Conservation (phyloP, 129 eudicot species). For the Saposhnikovia divaricata region DNA sequence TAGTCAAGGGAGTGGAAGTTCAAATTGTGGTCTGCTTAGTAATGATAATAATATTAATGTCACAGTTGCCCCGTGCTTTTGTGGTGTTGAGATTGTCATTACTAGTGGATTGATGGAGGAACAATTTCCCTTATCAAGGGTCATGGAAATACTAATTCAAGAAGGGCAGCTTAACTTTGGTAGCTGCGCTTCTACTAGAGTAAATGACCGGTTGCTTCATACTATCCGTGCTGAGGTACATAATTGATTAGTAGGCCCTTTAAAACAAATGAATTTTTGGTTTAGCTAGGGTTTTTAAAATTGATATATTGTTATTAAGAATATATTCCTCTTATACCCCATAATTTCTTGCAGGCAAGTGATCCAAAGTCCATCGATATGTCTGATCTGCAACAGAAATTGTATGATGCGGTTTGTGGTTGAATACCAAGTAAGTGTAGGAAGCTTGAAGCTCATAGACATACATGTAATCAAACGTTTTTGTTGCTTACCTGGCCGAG, state of each 20-base stretch:
- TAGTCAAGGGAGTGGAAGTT: conserved; percentile 2
- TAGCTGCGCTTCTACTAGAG: conserved; percentile 27
- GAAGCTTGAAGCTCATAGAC: not conserved
- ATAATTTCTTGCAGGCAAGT: conserved; percentile 18
- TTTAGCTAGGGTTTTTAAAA: not conserved
- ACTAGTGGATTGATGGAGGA: conserved; percentile 19
- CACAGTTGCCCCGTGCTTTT: conserved; percentile 11
- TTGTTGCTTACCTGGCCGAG: not conserved
- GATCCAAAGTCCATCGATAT: conserved; percentile 21
- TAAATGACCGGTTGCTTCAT: conserved; percentile 22
- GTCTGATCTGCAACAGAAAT: conserved; percentile 26
- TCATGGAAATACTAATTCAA: conserved; percentile 11
- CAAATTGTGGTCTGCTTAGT: not conserved
- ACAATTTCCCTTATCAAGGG: conserved; percentile 24
- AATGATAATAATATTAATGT: not conserved
- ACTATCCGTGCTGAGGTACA: conserved; percentile 34
- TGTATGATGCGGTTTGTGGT: conserved; percentile 13
- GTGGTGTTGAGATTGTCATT: conserved; percentile 28
- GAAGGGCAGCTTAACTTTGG: conserved; percentile 17
- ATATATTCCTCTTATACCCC: not conserved
- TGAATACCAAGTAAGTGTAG: conserved; percentile 1
- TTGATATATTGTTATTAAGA: not conserved
- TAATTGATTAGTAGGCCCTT: not conserved
- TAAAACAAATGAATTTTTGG: not conserved
- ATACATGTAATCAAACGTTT: not conserved